These are phyloP conservation scores for Acanthamoeba castellanii DNA, from an alignment of 208 protist species.

Conservation along the genomic window DNA sequence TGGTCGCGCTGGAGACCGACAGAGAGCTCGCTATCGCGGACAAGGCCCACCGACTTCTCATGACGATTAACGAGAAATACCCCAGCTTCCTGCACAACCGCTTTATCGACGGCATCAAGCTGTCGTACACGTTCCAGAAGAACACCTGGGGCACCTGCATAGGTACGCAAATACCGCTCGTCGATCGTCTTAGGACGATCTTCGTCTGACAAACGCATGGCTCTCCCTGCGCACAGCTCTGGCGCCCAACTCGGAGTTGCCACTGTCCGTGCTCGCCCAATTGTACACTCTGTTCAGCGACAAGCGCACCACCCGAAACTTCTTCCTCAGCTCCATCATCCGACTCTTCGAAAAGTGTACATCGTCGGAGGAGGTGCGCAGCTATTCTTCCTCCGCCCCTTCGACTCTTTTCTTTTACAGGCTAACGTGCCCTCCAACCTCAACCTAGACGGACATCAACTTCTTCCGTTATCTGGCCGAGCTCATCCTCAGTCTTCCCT, in stretches of 20 bases:
- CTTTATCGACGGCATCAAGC: constrained; percentile 73
- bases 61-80: constrained; percentile 62
- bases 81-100: constrained; percentile 72
- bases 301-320: constrained; percentile 57
- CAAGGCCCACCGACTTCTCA: constrained; percentile 42
- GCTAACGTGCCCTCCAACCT: background rate
- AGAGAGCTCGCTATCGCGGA: constrained; percentile 32
- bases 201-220: background rate
- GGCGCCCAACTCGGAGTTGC: background rate
- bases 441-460: constrained; percentile 14
- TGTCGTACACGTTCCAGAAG: constrained; percentile 68
- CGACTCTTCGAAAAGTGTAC: constrained; percentile 71
- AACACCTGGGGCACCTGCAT: constrained; percentile 10
- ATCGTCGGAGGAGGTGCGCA: constrained; percentile 47
- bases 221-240: background rate
- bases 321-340: constrained; percentile 57
- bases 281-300: constrained; percentile 73
- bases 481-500: constrained; percentile 64
- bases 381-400: background rate
- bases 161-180: background rate
- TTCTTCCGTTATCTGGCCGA: constrained; percentile 76
- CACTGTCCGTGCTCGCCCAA: constrained; percentile 38
- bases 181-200: background rate
- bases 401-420: background rate
- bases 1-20: constrained; percentile 71